These are phyloP conservation scores for Calonectria crousiana DNA, from an alignment of 2,329 filamentous ascomycete genomes.

Conservation along the genomic window DNA sequence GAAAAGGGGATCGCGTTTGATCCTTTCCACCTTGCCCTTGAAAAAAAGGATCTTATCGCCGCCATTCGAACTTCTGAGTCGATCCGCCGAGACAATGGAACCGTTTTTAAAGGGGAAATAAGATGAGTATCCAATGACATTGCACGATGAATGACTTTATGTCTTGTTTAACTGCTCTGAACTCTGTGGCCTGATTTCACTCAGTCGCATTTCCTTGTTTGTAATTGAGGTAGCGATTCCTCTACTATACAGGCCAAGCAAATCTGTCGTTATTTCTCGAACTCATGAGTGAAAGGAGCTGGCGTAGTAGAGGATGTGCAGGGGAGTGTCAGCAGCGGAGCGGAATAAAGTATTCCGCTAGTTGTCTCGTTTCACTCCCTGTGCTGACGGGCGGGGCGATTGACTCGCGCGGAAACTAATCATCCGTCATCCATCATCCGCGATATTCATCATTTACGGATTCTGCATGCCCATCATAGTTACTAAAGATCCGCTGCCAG, in stretches of 20 bases:
- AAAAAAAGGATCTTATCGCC: slow-evolving; percentile 30
- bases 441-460: neutral
- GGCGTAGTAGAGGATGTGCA: neutral
- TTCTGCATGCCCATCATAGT: neutral
- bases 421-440: neutral
- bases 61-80: slow-evolving; percentile 24
- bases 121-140: neutral
- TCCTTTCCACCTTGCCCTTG: slow-evolving; percentile 33
- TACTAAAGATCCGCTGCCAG: neutral
- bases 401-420: neutral
- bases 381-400: neutral
- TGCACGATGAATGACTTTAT: neutral
- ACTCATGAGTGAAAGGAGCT: neutral
- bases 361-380: neutral
- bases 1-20: slow-evolving; percentile 28
- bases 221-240: neutral
- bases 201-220: too few relatives aligned
- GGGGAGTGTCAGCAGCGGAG: neutral
- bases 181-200: neutral
- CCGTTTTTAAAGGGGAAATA: slow-evolving; percentile 10
- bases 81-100: slow-evolving; percentile 25
- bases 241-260: neutral
- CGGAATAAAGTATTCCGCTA: slow-evolving; percentile 28
- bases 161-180: neutral
- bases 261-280: neutral